Evolutionary conservation across 768 basidiomycete genomes (phyloP), one percentile per base, ranked within the genome.

Genomic region (Lactarius hatsudake): DNA sequence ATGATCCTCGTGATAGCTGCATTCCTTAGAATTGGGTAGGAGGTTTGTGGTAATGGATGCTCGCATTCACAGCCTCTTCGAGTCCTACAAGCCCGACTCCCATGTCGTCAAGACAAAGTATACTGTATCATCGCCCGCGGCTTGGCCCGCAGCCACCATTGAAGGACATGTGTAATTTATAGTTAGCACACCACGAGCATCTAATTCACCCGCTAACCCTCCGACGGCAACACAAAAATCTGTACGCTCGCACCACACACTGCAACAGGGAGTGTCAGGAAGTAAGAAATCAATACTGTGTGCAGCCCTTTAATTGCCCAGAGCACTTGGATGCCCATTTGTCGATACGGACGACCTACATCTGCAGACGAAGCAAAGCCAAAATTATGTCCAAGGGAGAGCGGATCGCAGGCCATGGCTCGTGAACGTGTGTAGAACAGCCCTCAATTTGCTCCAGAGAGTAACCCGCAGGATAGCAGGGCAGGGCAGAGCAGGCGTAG

Each of bases 271-370:
- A 40, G 88, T 91, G 3, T 90, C 83, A 1, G 88, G 89, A 17
- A 86, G 87, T 34, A 89, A 90, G 9, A 91, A 91, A 73, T 84
- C 86, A 30, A 90, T 88, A 26, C 80, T 94, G 0, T 91, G 89
- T 0, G 70, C 69, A 5, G 85, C 84, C 8, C 79, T 96, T n/a
- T n/a, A n/a, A n/a, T n/a, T 18, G 83, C 90, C 15, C 9, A 71
- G 77, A 45, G 79, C 80, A 32, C 80, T 93, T 57, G 76, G 75
- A n/a, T 69, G 93, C 67, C 88, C 93, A 1, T 96, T 91, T 78
- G 79, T 94, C 67, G 96, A 98, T 73, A 96, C 90, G 32, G 95
- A 97, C 75, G 87, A 90, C 68, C 81, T 97, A 34, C 96, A 98
- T 74, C 90, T 95, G 0, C 73, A 80, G 28, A 77, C 83, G 34